Percentiles rank a stretch among this genome's conserved stretches.
Conservation (phyloP, 208 protist genomes). For the Leishmania amazonensis region DNA sequence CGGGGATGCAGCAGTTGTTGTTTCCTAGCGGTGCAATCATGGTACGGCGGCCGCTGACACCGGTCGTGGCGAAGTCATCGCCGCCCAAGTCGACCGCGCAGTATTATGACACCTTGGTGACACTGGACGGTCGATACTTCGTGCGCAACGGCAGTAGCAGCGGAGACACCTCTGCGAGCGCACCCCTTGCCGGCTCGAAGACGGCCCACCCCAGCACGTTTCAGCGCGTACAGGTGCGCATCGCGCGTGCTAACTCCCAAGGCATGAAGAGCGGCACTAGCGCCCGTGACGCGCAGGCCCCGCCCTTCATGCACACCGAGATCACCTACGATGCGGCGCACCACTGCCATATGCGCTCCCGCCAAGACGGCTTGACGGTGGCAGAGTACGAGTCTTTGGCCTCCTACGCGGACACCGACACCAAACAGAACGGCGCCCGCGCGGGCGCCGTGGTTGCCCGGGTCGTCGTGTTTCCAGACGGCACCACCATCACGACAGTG, state of each 20-base stretch:
- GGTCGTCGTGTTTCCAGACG: slow-evolving; percentile 31
- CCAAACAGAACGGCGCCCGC: not conserved
- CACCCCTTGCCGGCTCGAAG: not conserved
- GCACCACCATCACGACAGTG: slow-evolving; percentile 34
- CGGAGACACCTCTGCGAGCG: not conserved
- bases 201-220: slow-evolving; percentile 1
- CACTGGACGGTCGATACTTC: slow-evolving; percentile 46
- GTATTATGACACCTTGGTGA: slow-evolving; percentile 54
- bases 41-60: slow-evolving; percentile 39
- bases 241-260: not conserved
- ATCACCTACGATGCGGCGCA: slow-evolving; percentile 54
- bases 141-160: slow-evolving; percentile 26
- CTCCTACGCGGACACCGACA: not conserved
- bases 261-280: not conserved
- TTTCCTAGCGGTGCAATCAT: slow-evolving; percentile 73
- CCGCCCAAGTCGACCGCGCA: not conserved
- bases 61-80: not conserved
- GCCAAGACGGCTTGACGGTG: slow-evolving; percentile 65
- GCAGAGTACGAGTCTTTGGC: slow-evolving; percentile 45
- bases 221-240: slow-evolving; percentile 11
- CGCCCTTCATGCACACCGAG: slow-evolving; percentile 27
- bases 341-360: slow-evolving; percentile 56
- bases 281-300: not conserved
- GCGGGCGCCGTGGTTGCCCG: slow-evolving; percentile 16
- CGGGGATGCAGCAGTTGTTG: slow-evolving; percentile 58